These are phyloP conservation scores for Termitomyces sp. DNA, from an alignment of 768 basidiomycete genomes.

Conservation along the genomic window DNA sequence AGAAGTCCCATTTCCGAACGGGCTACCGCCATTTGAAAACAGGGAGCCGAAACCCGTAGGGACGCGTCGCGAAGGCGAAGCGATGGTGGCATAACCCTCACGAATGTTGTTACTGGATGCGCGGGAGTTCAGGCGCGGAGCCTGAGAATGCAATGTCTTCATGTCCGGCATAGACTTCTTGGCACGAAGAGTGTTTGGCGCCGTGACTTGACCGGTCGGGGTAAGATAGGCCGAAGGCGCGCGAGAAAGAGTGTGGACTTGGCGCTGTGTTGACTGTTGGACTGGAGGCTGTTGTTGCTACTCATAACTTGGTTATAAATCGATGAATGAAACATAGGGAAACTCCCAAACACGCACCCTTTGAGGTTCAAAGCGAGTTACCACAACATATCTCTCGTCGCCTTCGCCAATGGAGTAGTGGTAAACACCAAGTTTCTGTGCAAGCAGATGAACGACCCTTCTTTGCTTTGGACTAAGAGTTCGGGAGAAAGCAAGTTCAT, in stretches of 20 bases:
- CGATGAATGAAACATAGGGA: not conserved
- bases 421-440: slow-evolving; percentile 93
- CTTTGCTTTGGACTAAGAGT: slow-evolving; percentile 82
- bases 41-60: slow-evolving; percentile 70
- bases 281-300: slow-evolving; percentile 38
- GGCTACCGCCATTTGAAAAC: slow-evolving; percentile 52
- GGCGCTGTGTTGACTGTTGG: slow-evolving; percentile 42
- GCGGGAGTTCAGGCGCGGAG: slow-evolving; percentile 74
- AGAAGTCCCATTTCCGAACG: slow-evolving; percentile 35
- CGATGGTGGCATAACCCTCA: slow-evolving; percentile 82
- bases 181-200: slow-evolving; percentile 64
- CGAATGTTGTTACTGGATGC: slow-evolving; percentile 89
- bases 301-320: slow-evolving; percentile 7
- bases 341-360: slow-evolving; percentile 47
- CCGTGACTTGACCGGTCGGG: slow-evolving; percentile 45
- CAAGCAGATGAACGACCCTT: slow-evolving; percentile 91
- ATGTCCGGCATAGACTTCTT: slow-evolving; percentile 99
- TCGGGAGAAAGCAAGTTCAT: slow-evolving; percentile 95
- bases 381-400: slow-evolving; percentile 90
- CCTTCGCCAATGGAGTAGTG: slow-evolving; percentile 93
- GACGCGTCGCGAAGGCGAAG: slow-evolving; percentile 74
- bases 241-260: slow-evolving; percentile 69
- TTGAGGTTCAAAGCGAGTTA: slow-evolving; percentile 85
- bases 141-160: slow-evolving; percentile 79
- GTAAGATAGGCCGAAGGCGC: slow-evolving; percentile 79